Evolutionary conservation across 169 alveolate species (phyloP), one percentile per base, ranked within the genome.

Genomic region (Sarcocystis neurona): DNA sequence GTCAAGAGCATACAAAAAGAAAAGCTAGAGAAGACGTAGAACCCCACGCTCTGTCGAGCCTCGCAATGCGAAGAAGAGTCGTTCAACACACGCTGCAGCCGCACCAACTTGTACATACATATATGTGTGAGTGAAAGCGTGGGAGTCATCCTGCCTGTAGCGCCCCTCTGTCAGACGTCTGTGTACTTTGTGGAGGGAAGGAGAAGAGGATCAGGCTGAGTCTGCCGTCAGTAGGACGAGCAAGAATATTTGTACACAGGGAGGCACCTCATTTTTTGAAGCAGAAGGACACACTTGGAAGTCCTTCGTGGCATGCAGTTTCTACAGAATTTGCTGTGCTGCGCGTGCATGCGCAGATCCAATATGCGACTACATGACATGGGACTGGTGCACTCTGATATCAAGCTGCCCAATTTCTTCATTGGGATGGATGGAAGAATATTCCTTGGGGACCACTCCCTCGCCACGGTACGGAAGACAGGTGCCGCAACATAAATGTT

Each of bases 321-420:
- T 53, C 30, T 53, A 53, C 23, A 23, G 12, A 23, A 53, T 53
- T 12, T 63, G 82, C 41, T 39, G 34, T 20, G 0, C 34, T 39
- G 82, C 41, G n/a, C 34, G 6, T 43, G 30, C 10, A 10, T 2
- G n/a, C n/a, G n/a, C 63, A 82, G 88, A 43, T 53, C 88, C 8
- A 66, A 30, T 47, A 66, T 82, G 88, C 79, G 79, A 6, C 15
- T 82, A 63, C 88, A 82, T 30, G 88, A 82, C 63, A 58, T 82
- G 79, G 88, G 88, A 5, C 50, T 82, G 77, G 88, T 82, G 77
- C 88, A 82, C 63, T 58, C 79, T 41, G 88, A 82, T 79, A 34
- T 82, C 50, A 82, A 82, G 63, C 6, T 66, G 58, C 79, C 68
- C 41, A 82, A 82, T 60, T 82, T 43, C 63, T 82, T 82, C 88